Evolutionary conservation across 441 rosid genomes (phyloP).

Genomic region (Eutrema salsugineum): DNA sequence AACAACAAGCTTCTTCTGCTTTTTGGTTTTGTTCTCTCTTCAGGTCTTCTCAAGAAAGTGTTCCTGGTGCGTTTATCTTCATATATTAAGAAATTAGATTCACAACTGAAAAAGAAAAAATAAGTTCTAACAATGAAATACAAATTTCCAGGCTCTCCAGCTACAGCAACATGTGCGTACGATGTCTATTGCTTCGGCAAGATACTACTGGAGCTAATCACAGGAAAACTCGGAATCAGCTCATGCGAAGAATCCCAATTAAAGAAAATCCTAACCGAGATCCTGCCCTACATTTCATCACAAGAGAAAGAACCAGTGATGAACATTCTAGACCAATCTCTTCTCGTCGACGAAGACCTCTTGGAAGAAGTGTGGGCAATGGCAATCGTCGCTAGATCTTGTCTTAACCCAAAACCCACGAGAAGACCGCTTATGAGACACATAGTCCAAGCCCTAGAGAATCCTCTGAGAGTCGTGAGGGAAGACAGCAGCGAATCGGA

Average conservation of each 20-base stretch:
- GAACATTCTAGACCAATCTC: conserved; percentile 57
- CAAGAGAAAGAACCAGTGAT: conserved; percentile 54
- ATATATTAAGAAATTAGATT: neutral
- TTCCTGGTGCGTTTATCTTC: conserved; percentile 20
- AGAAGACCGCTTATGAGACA: conserved; percentile 61
- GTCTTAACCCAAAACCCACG: conserved; percentile 60
- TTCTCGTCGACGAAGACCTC: conserved; percentile 64
- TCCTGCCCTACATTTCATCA: conserved; percentile 42
- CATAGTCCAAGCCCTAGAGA: conserved; percentile 61
- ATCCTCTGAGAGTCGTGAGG: conserved; percentile 67
- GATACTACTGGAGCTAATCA: conserved; percentile 58
- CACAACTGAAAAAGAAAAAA: no score
- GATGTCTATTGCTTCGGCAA: conserved; percentile 71
- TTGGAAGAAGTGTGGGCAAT: conserved; percentile 80
- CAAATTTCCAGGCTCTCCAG: conserved; percentile 8
- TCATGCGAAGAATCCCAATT: conserved; percentile 43
- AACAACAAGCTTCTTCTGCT: neutral
- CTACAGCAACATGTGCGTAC: conserved; percentile 42
- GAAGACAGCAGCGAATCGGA: conserved; percentile 46
- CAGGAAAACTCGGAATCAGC: conserved; percentile 67
- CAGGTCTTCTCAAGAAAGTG: conserved; percentile 26
- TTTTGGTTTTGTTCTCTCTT: neutral
- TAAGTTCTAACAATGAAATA: neutral
- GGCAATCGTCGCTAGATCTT: conserved; percentile 69
- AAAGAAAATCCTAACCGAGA: conserved; percentile 43